Conservation (phyloP, 192 early-diverging fungal species). For the Umbelopsis sp. region DNA sequence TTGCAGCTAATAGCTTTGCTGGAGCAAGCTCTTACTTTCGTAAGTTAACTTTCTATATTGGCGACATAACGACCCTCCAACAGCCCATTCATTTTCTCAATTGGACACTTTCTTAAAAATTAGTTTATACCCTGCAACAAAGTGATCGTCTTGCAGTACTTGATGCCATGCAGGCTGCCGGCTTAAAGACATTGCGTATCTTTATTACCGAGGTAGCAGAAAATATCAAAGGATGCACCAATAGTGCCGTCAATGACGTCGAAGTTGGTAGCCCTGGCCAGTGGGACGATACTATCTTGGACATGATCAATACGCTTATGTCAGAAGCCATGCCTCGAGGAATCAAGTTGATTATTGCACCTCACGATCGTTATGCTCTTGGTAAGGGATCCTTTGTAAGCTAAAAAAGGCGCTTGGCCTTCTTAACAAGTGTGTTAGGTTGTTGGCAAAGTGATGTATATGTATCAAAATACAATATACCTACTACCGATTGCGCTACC, state of each 20-base stretch:
- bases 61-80: too few species aligned
- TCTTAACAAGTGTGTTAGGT: not conserved
- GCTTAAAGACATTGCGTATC: constrained; percentile 6
- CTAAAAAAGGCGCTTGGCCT: not conserved
- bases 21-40: constrained; percentile 13
- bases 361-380: constrained; percentile 15
- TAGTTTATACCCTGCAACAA: constrained; percentile 10
- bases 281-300: constrained; percentile 4
- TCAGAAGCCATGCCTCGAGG: constrained; percentile 17
- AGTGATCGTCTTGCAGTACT: constrained; percentile 8
- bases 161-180: constrained; percentile 9
- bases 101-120: too few species aligned
- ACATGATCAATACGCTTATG: constrained; percentile 4
- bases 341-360: constrained; percentile 15
- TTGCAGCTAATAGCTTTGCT: constrained; percentile 13
- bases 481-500: not conserved
- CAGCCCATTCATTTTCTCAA: too few species aligned
- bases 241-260: not conserved
- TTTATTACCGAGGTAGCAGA: constrained; percentile 1
- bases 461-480: constrained; percentile 6
- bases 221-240: constrained; percentile 15
- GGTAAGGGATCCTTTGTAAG: not conserved
- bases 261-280: constrained; percentile 3
- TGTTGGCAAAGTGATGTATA: constrained; percentile 17
- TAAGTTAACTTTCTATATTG: not conserved